Conservation (phyloP, 2,329 filamentous ascomycete species). For the Colletotrichum falcatum region DNA sequence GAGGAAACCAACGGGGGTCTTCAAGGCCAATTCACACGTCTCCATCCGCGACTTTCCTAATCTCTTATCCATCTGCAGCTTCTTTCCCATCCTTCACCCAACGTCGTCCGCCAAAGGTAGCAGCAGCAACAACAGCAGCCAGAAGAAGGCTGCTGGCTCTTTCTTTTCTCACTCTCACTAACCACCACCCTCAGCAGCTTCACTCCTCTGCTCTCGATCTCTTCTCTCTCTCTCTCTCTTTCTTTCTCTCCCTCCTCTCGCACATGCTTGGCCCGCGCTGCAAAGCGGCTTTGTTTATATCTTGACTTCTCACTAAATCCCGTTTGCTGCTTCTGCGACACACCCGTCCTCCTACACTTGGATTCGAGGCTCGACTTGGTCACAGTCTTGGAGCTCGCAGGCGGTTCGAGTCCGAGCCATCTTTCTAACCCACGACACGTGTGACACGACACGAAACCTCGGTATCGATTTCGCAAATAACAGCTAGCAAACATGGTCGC, state of each 20-base stretch:
- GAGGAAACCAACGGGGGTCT: slow-evolving; percentile 14
- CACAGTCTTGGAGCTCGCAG: slow-evolving; percentile 16
- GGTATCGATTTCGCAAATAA: neutral
- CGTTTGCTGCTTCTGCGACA: slow-evolving; percentile 13
- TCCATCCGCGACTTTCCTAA: slow-evolving; percentile 16
- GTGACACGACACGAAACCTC: slow-evolving; percentile 8
- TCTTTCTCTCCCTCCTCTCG: neutral
- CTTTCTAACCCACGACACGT: neutral
- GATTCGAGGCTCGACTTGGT: slow-evolving; percentile 22
- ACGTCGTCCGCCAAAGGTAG: neutral
- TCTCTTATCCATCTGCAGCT: slow-evolving; percentile 40
- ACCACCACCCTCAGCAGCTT: slow-evolving; percentile 26
- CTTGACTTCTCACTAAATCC: slow-evolving; percentile 26
- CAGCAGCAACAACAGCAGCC: neutral
- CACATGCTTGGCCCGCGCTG: slow-evolving; percentile 38
- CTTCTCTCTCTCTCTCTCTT: neutral
- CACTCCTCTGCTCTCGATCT: neutral
- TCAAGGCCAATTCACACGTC: slow-evolving; percentile 24
- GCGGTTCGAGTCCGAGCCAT: slow-evolving; percentile 24
- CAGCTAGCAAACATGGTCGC: slow-evolving; percentile 35
- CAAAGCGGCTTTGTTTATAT: slow-evolving; percentile 41
- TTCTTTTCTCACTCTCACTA: slow-evolving; percentile 34
- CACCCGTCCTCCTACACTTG: neutral
- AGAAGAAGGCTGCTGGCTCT: neutral
- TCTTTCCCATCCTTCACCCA: slow-evolving; percentile 13